These are phyloP conservation scores for Pontederia paniculata DNA, from an alignment of 176 grass and related monocot genomes.

Conservation along the genomic window DNA sequence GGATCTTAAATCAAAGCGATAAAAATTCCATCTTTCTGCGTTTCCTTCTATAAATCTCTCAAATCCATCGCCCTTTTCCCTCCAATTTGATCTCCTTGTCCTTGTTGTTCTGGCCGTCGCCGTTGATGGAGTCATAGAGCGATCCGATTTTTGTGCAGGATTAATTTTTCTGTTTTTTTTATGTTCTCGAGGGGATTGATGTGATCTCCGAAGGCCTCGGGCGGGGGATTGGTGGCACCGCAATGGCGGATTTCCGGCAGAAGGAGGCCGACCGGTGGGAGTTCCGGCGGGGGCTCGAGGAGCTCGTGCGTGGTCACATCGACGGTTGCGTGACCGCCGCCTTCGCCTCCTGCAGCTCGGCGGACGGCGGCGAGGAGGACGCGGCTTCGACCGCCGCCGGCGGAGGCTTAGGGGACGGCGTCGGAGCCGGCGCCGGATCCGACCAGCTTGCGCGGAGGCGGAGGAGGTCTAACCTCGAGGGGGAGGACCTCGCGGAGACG, in stretches of 20 bases:
- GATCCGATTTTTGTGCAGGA: not conserved
- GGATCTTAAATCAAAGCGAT: too few species aligned
- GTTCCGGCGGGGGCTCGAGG: conserved; percentile 17
- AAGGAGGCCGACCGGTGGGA: conserved; percentile 14
- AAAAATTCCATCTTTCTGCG: too few species aligned
- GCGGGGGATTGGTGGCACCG: not conserved
- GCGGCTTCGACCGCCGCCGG: not conserved
- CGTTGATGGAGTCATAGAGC: not conserved
- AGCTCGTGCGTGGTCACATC: conserved; percentile 12
- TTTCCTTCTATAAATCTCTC: not conserved
- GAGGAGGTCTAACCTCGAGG: conserved; percentile 18
- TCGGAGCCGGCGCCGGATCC: not conserved
- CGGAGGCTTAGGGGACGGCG: not conserved
- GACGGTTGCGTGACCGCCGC: conserved; percentile 12
- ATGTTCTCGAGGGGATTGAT: not conserved
- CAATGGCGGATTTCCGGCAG: conserved; percentile 19
- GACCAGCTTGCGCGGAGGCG: conserved; percentile 6
- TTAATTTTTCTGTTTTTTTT: not conserved
- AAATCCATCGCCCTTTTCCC: conserved; percentile 1
- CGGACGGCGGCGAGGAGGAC: conserved; percentile 1
- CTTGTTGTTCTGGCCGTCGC: not conserved
- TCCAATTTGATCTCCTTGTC: not conserved
- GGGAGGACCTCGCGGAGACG: conserved; percentile 29
- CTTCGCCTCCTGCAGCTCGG: conserved; percentile 7
- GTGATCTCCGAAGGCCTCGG: not conserved